Evolutionary conservation across 176 grass and related monocot genomes (phyloP).

Genomic region (Alloteropsis semialata): DNA sequence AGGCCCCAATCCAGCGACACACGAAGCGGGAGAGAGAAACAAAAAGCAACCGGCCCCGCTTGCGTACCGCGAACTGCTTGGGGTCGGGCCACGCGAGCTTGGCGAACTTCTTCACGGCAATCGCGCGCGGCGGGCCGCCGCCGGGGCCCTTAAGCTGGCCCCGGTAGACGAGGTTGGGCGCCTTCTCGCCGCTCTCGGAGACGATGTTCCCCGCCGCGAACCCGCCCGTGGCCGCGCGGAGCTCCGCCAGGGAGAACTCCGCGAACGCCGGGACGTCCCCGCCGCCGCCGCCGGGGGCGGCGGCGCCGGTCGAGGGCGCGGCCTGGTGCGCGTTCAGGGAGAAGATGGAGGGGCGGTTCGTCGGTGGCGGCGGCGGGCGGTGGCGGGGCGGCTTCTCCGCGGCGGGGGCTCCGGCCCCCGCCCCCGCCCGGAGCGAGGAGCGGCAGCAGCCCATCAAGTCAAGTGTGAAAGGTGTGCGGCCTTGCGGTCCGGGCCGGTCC

Average conservation of each 20-base stretch:
- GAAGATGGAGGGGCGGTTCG: slow-evolving; percentile 24
- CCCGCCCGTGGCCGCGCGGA: slow-evolving; percentile 59
- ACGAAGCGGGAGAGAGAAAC: neutral
- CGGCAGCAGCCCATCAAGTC: slow-evolving; percentile 86
- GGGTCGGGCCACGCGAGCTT: slow-evolving; percentile 89
- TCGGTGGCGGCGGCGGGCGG: slow-evolving; percentile 17
- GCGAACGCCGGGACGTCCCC: slow-evolving; percentile 51
- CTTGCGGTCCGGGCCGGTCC: neutral
- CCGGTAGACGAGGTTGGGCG: slow-evolving; percentile 72
- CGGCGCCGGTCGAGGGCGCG: neutral
- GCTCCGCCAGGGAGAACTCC: slow-evolving; percentile 70
- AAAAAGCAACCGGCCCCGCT: neutral
- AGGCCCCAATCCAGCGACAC: neutral
- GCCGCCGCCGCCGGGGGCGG: neutral
- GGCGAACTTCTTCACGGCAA: slow-evolving; percentile 93
- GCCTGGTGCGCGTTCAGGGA: slow-evolving; percentile 26
- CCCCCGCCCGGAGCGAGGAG: slow-evolving; percentile 54
- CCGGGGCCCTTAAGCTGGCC: slow-evolving; percentile 38
- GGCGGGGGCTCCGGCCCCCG: slow-evolving; percentile 39
- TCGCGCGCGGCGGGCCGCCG: slow-evolving; percentile 30
- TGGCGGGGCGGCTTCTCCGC: slow-evolving; percentile 47
- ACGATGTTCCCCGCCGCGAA: slow-evolving; percentile 64
- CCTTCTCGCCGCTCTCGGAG: slow-evolving; percentile 84
- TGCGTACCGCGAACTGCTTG: slow-evolving; percentile 82
- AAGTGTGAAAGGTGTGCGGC: slow-evolving; percentile 26